Evolutionary conservation across 2,329 filamentous ascomycete species (phyloP), one percentile per base, ranked within the genome.

Genomic region (Cercospora janseana): DNA sequence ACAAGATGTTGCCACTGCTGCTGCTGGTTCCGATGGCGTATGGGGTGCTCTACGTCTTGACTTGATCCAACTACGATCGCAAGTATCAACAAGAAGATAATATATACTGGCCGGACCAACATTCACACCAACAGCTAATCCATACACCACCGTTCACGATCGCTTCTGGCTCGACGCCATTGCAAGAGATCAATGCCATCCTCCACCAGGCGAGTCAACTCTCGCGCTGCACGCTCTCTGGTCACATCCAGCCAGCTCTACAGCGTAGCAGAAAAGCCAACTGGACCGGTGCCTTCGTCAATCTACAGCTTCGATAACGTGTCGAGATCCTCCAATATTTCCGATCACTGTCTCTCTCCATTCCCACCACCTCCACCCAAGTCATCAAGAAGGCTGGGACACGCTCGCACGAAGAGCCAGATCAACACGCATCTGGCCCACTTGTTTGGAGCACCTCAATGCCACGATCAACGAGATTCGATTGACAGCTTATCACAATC

Each of bases 41-140:
- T n/a, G 51, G 45, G 18, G 51, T 46, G 18, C 51, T 53, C 18
- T 53, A 49, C 34, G 51, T 49, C 40, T 53, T 53, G 46, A 53
- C 51, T 32, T 53, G 51, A 53, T 32, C 23, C 16, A 46, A 10
- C 24, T 6, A 26, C 26, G 23, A 28, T 8, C 13, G 40, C 32
- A 18, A 47, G 21, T 6, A 26, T 28, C 32, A 6, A 13, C 31
- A 38, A 9, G 15, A 24, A 20, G n/a, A 29, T 15, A n/a, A 27
- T 32, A 20, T 12, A 8, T 18, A 16, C 12, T 16, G 7, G 35
- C 12, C 35, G 20, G 23, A 24, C 35, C 26, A 6, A 13, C 3
- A 15, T 10, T n/a, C 28, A 32, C 42, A 45, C 20, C 28, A 24
- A 20, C 27, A 20, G 21, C 16, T 34, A 10, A n/a, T 38, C 16